Evolutionary conservation across 2,329 filamentous ascomycete species (phyloP), one percentile per base, ranked within the genome.

Genomic region (Diplodia mutila): DNA sequence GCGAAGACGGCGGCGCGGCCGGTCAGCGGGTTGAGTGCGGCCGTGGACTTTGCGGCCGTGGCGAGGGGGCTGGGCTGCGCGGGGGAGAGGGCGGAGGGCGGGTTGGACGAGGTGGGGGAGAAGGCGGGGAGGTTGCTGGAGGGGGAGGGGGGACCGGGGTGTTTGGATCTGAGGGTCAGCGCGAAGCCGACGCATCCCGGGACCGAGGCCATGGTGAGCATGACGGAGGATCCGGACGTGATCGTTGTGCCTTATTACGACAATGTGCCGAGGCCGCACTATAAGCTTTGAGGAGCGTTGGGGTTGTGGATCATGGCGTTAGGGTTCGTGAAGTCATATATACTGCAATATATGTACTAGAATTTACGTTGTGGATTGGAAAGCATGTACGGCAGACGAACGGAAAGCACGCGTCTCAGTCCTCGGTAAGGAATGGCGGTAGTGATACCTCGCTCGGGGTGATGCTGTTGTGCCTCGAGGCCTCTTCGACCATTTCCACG

Each of bases 181-280:
- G 71, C 72, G 12, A 75, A 78, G 53, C 79, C 78, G 0, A 73
- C 75, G 25, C 79, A 77, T 21, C 74, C 75, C 18, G 72, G 69
- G 34, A 80, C 79, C 8, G 73, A 74, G 68, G 72, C 72, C 0
- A 83, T 83, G 81, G 79, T 83, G n/a, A 79, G 79, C 2, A 73
- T 75, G 69, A 81, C 79, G 4, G 74, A 78, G 14, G 79, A 82
- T 72, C 74, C 75, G 54, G 74, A 82, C 69, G 76, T 79, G 39
- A 81, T 84, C 68, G 81, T 83, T 29, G 81, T 84, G 65, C 82
- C 82, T 3, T 84, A 84, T 69, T 83, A 84, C 71, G 81, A 83
- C 65, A 84, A 84, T 70, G 72, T 83, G 27, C 81, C 80, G 0
- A 71, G 79, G 59, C 74, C 76, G 25, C 73, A 72, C 61, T 75